Evolutionary conservation across 192 early-diverging fungal genomes (phyloP).

Genomic region (Coemansia sp.): DNA sequence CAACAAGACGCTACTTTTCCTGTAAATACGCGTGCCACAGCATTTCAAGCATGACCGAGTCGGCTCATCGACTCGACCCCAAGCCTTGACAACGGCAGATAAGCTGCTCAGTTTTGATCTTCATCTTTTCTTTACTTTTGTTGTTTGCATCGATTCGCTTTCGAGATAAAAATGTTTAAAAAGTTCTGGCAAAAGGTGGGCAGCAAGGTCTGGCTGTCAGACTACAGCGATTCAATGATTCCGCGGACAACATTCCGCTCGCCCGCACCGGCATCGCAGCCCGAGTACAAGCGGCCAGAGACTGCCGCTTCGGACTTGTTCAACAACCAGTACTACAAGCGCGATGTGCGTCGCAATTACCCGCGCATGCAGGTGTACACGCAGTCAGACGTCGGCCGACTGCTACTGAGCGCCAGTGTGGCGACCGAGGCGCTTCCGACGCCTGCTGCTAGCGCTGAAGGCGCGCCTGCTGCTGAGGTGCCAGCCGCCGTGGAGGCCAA

Average conservation of each 20-base stretch:
- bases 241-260: conserved; percentile 69
- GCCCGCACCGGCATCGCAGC: conserved; percentile 62
- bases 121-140: neutral
- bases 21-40: too few relatives aligned
- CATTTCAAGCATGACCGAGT: too few relatives aligned
- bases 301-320: conserved; percentile 68
- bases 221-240: conserved; percentile 70
- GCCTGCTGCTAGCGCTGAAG: conserved; percentile 3
- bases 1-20: too few relatives aligned
- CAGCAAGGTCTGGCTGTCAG: conserved; percentile 50
- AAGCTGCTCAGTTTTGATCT: neutral
- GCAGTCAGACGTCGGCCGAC: conserved; percentile 72
- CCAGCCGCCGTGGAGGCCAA: conserved; percentile 27
- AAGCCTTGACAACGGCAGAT: neutral
- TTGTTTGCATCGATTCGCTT: neutral
- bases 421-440: conserved; percentile 15
- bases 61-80: too few relatives aligned
- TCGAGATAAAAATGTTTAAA: conserved; percentile 35
- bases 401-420: conserved; percentile 47
- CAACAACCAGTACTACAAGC: conserved; percentile 89
- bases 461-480: conserved; percentile 8
- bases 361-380: conserved; percentile 85
- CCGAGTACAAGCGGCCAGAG: conserved; percentile 60
- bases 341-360: conserved; percentile 90
- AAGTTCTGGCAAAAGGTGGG: conserved; percentile 55